Base-by-base conservation (phyloP, 192 early-diverging fungal species). In the Chytriomyces sp. region DNA sequence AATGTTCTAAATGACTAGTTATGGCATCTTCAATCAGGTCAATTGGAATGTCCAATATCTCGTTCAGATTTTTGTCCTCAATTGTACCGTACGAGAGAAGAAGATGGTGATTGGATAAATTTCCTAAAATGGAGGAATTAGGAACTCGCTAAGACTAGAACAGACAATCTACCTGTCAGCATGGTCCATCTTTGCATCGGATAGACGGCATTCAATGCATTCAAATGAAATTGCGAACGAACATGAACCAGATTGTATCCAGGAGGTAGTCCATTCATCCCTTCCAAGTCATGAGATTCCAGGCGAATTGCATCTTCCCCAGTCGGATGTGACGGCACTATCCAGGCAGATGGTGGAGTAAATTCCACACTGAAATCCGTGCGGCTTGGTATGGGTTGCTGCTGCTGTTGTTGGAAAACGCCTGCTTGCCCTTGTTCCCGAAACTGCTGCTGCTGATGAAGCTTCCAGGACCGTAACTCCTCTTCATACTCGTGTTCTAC, bases 21-120 rank as follows among this genome's bases (percentile, higher is more conserved):
- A 68, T 34, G 17, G 65, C 65, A 28, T 68, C 65, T 55, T 68
- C 65, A 39, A 68, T 34, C 3, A 68, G 31, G n/a, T 68, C 65
- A 12, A 54, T 33, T 4, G 65, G 65, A 25, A 68, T 25, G 36
- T 68, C 65, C 8, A 68, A 7, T 33, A 68, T 68, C 17, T 68
- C 65, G 36, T 22, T 39, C n/a, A 39, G 10, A 34, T 68, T 68
- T 30, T 34, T 19, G 14, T 68, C 65, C 39, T 68, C 65, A 55
- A 55, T 38, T 22, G 65, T 37, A 6, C 65, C 65, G 17, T 68
- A 26, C n/a, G 28, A 36, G 31, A 68, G 32, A 5, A 68, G 8
- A 10, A 68, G 36, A 39, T 68, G 65, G 65, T 68, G 52, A 39
- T 68, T 68, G 52, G 65, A 68, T 52, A 68, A n/a, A 37, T 56